phyloP scores from a whole-genome alignment of 1,139 yeast species.

The Suhomyces coccinellae region DNA sequence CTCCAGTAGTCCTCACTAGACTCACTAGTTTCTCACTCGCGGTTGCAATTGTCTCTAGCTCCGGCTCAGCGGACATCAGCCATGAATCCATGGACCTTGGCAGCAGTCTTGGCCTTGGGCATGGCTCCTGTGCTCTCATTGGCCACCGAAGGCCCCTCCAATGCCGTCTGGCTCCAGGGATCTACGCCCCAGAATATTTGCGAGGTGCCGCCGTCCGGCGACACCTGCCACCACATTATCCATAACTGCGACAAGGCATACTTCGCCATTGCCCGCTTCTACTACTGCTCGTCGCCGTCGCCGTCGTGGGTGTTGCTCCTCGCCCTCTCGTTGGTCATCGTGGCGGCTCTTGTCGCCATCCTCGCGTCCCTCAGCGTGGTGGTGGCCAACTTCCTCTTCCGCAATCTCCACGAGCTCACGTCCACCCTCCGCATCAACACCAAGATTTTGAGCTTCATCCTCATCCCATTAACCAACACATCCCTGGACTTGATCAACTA shows the following conservation, averaged over 20 bases:
- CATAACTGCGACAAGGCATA: slow-evolving; percentile 28
- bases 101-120: neutral
- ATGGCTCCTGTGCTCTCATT: neutral
- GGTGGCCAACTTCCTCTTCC: slow-evolving; percentile 39
- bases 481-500: slow-evolving; percentile 44
- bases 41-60: no score
- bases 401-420: slow-evolving; percentile 33
- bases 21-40: neutral
- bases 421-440: slow-evolving; percentile 28
- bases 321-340: slow-evolving; percentile 19
- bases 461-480: slow-evolving; percentile 43
- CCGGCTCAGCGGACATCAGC: no score
- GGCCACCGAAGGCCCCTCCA: neutral
- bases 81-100: no score
- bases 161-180: neutral
- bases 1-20: neutral
- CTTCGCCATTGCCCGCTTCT: slow-evolving; percentile 27
- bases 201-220: slow-evolving; percentile 2
- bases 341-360: slow-evolving; percentile 21
- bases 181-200: slow-evolving; percentile 2
- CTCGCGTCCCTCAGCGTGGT: slow-evolving; percentile 32
- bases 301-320: slow-evolving; percentile 9
- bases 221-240: slow-evolving; percentile 24
- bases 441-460: slow-evolving; percentile 35
- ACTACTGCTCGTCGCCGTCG: slow-evolving; percentile 28